Evolutionary conservation across 116 monocot genomes (phyloP).

Genomic region (Thalassia testudinum): DNA sequence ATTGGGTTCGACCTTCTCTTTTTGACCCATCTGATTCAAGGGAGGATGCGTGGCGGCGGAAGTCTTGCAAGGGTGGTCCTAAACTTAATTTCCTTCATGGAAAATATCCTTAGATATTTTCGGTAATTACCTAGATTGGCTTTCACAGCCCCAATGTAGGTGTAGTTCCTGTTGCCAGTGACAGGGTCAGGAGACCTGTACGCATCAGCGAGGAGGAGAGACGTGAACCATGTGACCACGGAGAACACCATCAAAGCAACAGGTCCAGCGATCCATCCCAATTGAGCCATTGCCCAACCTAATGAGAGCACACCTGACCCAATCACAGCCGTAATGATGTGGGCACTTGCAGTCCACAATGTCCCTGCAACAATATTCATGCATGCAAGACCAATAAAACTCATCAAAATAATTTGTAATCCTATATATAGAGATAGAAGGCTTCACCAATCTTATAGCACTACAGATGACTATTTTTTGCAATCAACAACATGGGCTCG

Average conservation of each 20-base stretch:
- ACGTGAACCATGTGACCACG: slow-evolving; percentile 41
- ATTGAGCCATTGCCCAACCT: slow-evolving; percentile 53
- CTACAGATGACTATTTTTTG: too few species aligned
- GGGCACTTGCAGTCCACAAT: slow-evolving; percentile 51
- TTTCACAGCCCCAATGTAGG: slow-evolving; percentile 41
- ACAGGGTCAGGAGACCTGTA: slow-evolving; percentile 35
- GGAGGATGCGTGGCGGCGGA: too few species aligned
- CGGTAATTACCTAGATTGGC: slow-evolving; percentile 21
- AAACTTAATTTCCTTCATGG: neutral
- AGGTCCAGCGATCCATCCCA: slow-evolving; percentile 44
- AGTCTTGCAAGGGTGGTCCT: neutral
- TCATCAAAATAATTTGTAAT: too few species aligned
- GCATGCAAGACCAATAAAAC: too few species aligned
- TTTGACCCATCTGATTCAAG: too few species aligned
- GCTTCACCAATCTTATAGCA: too few species aligned
- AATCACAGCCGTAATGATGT: slow-evolving; percentile 60
- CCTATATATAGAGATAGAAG: too few species aligned
- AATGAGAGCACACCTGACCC: slow-evolving; percentile 66
- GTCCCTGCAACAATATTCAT: too few species aligned
- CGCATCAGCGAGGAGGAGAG: slow-evolving; percentile 39
- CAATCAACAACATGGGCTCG: neutral
- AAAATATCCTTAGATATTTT: neutral
- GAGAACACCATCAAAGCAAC: slow-evolving; percentile 30
- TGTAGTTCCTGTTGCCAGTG: slow-evolving; percentile 40
- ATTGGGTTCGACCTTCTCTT: too few species aligned